Conservation (phyloP, 495 filamentous ascomycete genomes). For the Penicillium bialowiezense region DNA sequence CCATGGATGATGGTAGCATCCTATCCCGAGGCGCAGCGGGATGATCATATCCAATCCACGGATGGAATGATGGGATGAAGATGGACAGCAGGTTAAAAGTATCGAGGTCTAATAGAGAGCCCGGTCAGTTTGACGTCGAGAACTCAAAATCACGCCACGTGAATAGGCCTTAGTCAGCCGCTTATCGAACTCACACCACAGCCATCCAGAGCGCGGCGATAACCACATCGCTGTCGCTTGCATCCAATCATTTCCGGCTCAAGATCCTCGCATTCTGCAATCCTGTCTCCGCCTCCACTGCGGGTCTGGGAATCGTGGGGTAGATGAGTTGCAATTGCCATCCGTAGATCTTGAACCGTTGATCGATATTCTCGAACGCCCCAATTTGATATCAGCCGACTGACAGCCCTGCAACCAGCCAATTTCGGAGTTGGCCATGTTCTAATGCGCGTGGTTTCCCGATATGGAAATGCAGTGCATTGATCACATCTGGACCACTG, state of each 20-base stretch:
- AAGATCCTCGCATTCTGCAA: not conserved
- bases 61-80: no score
- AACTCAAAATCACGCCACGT: not conserved
- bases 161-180: conserved; percentile 13
- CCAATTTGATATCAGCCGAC: not conserved
- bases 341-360: conserved; percentile 6
- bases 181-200: conserved; percentile 8
- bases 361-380: not conserved
- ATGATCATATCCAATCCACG: no score
- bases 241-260: conserved; percentile 20
- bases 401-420: conserved; percentile 3
- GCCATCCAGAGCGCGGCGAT: conserved; percentile 26
- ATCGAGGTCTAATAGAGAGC: no score
- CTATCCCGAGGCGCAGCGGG: no score
- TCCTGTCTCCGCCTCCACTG: conserved; percentile 19
- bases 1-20: no score
- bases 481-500: conserved; percentile 23
- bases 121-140: no score
- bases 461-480: conserved; percentile 10
- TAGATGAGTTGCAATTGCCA: conserved; percentile 9
- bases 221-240: conserved; percentile 3
- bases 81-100: no score
- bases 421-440: not conserved
- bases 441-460: conserved; percentile 4
- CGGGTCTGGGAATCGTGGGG: conserved; percentile 23